Evolutionary conservation across 2,329 filamentous ascomycete species (phyloP), one percentile per base, ranked within the genome.

Genomic region (Colletotrichum lupini): DNA sequence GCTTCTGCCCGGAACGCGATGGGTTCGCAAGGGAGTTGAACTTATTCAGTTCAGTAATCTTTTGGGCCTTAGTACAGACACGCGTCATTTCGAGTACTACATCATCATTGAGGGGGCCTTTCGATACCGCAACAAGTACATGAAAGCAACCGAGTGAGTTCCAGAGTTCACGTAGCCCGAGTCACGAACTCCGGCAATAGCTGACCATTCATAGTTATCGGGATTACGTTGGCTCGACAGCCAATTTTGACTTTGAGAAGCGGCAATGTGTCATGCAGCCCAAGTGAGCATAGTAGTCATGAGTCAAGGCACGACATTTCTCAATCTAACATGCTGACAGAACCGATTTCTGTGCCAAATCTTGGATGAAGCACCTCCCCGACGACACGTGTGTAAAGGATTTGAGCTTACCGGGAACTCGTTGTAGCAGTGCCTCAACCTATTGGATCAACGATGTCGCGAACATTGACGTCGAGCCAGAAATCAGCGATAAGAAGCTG

Each of bases 321-420:
- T 1, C 19, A 1, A n/a, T n/a, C 42, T 68, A 6, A 68, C 22
- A 4, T 5, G n/a, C 6, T 16, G 32, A 9, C 5, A 68, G 57
- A 35, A 16, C 46, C 16, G 57, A 46, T 5, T 68, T 68, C 24
- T 28, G n/a, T n/a, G 24, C 55, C 11, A 32, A 46, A 14, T 60
- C 42, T 2, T 71, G 68, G 68, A 71, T 71, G 68, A 60, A 30
- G 4, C 53, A 42, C 19, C 32, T 71, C 24, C n/a, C 37, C 11
- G 32, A 32, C 9, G 32, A 61, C 0, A 4, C 46, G 8, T 53
- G n/a, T n/a, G 37, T 67, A 6, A 46, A 56, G 11, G 53, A 49
- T 12, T 53, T 71, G 24, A 67, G 62, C 7, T 32, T 71, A 2
- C 62, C 68, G 5, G 68, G 68, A 9, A 71, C 62, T 19, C 62